Conservation (phyloP, 2,329 filamentous ascomycete species). For the Shiraia sp. region DNA sequence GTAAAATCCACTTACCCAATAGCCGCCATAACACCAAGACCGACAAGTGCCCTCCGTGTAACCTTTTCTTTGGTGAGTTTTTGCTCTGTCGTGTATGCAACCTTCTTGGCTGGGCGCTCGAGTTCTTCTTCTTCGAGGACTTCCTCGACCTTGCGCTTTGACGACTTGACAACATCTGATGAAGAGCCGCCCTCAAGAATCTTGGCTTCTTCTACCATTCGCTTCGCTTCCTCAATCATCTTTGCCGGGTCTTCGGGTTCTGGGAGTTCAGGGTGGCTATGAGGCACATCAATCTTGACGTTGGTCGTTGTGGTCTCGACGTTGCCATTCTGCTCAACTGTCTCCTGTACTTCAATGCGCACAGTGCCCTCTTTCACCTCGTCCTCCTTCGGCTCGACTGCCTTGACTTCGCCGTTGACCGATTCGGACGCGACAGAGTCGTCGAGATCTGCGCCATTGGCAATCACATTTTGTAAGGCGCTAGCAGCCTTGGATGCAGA, state of each 20-base stretch:
- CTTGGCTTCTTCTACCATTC: conserved; percentile 79
- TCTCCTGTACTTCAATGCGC: conserved; percentile 71
- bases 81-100: conserved; percentile 61
- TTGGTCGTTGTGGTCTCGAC: conserved; percentile 72
- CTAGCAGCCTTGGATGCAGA: conserved; percentile 55
- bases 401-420: conserved; percentile 48
- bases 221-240: conserved; percentile 84
- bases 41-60: conserved; percentile 80
- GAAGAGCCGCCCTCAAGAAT: conserved; percentile 49
- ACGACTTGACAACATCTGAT: conserved; percentile 17
- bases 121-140: conserved; percentile 59
- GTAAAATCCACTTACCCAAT: conserved; percentile 72
- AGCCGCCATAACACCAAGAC: conserved; percentile 82
- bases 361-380: conserved; percentile 54
- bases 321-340: conserved; percentile 61
- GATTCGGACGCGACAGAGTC: conserved; percentile 48
- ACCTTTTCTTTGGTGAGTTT: conserved; percentile 85
- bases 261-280: conserved; percentile 67
- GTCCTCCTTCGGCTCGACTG: conserved; percentile 15
- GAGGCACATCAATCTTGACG: conserved; percentile 76
- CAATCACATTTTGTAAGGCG: conserved; percentile 42
- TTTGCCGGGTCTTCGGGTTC: conserved; percentile 76
- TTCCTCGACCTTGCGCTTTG: conserved; percentile 57
- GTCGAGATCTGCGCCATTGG: conserved; percentile 32
- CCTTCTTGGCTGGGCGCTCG: conserved; percentile 68